Evolutionary conservation across 495 filamentous ascomycete species (phyloP).

Genomic region (Staphylotrichum tortipilum): DNA sequence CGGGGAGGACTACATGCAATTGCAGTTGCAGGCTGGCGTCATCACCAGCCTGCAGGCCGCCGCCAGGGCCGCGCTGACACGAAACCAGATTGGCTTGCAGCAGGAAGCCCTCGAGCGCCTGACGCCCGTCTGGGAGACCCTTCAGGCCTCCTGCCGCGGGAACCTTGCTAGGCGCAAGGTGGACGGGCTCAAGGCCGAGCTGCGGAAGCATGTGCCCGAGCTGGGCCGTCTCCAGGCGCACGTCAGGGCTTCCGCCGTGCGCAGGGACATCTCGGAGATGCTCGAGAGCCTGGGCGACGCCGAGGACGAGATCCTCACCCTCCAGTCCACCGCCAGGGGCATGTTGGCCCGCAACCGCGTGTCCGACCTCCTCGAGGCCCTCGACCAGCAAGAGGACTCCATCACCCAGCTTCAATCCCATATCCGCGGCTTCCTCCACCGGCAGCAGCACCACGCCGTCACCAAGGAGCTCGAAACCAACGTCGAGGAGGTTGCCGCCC

Average conservation of each 20-base stretch:
- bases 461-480: slow-evolving; percentile 51
- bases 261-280: slow-evolving; percentile 37
- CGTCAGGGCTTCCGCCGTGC: slow-evolving; percentile 40
- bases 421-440: slow-evolving; percentile 53
- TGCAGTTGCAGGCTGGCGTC: background rate
- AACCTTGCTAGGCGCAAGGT: slow-evolving; percentile 36
- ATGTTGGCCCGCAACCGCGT: slow-evolving; percentile 44
- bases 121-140: slow-evolving; percentile 33
- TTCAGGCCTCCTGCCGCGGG: slow-evolving; percentile 45
- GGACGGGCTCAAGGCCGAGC: slow-evolving; percentile 29
- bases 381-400: slow-evolving; percentile 48
- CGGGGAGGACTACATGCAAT: slow-evolving; percentile 13
- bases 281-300: slow-evolving; percentile 33
- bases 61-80: slow-evolving; percentile 29
- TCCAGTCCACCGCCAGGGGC: slow-evolving; percentile 43
- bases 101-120: slow-evolving; percentile 33
- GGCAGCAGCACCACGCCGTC: slow-evolving; percentile 43
- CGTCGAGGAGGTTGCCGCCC: slow-evolving; percentile 47
- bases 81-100: slow-evolving; percentile 29
- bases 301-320: slow-evolving; percentile 33
- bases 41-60: slow-evolving; percentile 25
- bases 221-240: slow-evolving; percentile 33
- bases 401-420: slow-evolving; percentile 64
- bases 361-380: slow-evolving; percentile 43
- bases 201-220: slow-evolving; percentile 26